These are phyloP conservation scores for Viola odorata DNA, from an alignment of 345 rosid genomes.

Conservation along the genomic window DNA sequence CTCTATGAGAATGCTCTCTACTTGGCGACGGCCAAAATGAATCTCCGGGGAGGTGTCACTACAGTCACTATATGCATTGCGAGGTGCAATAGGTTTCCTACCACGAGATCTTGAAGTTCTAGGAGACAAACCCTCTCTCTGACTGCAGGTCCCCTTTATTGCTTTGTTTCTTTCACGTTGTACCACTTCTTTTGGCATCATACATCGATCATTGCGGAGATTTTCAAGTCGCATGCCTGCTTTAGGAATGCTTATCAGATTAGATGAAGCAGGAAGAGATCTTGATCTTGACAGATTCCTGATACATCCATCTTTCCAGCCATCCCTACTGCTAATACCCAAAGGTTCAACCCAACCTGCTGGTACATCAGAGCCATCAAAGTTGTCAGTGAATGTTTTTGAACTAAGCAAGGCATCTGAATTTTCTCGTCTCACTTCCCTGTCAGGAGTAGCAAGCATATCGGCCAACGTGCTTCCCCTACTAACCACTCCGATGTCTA, in stretches of 20 bases:
- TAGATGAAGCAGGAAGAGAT: constrained; percentile 63
- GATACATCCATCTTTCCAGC: constrained; percentile 68
- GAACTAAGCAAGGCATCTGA: constrained; percentile 26
- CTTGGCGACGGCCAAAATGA: constrained; percentile 23
- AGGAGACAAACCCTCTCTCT: constrained; percentile 34
- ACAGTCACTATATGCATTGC: constrained; percentile 15
- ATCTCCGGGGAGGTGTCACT: constrained; percentile 43
- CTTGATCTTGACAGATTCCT: constrained; percentile 52
- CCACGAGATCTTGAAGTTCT: constrained; percentile 36
- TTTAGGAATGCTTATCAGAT: constrained; percentile 37
- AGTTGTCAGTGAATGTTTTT: constrained; percentile 29
- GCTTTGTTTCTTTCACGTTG: constrained; percentile 44
- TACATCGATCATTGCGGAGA: constrained; percentile 36
- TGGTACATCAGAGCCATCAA: constrained; percentile 22
- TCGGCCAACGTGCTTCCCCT: constrained; percentile 79
- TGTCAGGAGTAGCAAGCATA: constrained; percentile 79
- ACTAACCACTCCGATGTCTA: constrained; percentile 44
- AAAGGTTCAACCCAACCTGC: constrained; percentile 46
- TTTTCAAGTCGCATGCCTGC: constrained; percentile 32
- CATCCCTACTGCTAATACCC: constrained; percentile 96
- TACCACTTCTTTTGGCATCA: constrained; percentile 38
- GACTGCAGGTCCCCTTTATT: constrained; percentile 34
- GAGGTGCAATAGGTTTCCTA: constrained; percentile 33
- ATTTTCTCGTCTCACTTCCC: constrained; percentile 40
- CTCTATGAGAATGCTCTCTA: constrained; percentile 25